phyloP scores from a whole-genome alignment of 805 yeast species.

The Nakazawaea peltata region DNA sequence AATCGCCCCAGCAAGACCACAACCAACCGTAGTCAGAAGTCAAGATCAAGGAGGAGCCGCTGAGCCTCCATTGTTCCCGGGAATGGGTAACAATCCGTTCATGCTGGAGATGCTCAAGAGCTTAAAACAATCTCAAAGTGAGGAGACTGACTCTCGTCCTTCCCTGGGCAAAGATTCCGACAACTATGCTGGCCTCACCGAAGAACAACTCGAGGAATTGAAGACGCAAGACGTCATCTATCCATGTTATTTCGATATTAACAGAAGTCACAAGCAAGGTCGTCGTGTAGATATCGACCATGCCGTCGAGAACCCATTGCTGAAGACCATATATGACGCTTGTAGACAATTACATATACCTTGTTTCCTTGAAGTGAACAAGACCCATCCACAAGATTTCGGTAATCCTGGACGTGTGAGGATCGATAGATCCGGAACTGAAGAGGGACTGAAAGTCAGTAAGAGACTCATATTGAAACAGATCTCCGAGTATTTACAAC shows the following conservation, averaged over 20 bases:
- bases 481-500: slow-evolving; percentile 47
- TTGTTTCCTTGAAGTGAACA: slow-evolving; percentile 63
- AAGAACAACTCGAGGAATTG: slow-evolving; percentile 56
- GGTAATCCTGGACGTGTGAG: slow-evolving; percentile 94
- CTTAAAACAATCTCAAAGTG: slow-evolving; percentile 9
- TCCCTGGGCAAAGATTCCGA: no score
- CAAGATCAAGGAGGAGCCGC: slow-evolving; percentile 29
- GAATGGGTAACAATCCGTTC: slow-evolving; percentile 9
- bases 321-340: slow-evolving; percentile 76
- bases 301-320: slow-evolving; percentile 85
- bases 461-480: slow-evolving; percentile 61
- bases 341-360: slow-evolving; percentile 22
- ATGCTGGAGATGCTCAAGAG: slow-evolving; percentile 16
- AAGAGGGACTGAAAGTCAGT: slow-evolving; percentile 27
- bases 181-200: slow-evolving; percentile 23
- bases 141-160: not conserved
- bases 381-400: slow-evolving; percentile 92
- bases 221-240: slow-evolving; percentile 68
- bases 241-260: slow-evolving; percentile 87
- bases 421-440: slow-evolving; percentile 42
- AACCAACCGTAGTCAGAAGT: slow-evolving; percentile 53
- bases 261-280: slow-evolving; percentile 71
- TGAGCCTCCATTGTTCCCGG: slow-evolving; percentile 22
- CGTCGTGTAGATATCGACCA: slow-evolving; percentile 63
- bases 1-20: slow-evolving; percentile 55